Evolutionary conservation across 1,284 basidiomycete genomes (phyloP).

Genomic region (Lignosus rhinocerotis): DNA sequence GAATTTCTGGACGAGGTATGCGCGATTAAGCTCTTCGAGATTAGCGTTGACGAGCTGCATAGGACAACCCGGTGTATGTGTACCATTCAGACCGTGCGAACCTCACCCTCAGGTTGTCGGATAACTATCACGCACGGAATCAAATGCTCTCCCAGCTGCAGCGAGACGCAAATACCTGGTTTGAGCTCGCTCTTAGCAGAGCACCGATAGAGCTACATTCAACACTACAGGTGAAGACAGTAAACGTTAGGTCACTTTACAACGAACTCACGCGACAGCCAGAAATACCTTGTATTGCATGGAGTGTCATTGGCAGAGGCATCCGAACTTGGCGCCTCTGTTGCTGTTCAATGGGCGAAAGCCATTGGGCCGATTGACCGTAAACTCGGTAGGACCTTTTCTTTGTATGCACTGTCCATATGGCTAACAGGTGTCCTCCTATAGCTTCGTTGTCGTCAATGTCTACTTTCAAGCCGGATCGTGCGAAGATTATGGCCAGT

Average conservation of each 20-base stretch:
- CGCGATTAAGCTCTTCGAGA: not conserved
- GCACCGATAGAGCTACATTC: constrained; percentile 94
- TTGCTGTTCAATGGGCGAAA: constrained; percentile 85
- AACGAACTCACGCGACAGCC: not conserved
- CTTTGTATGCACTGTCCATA: not conserved
- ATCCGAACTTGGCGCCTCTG: constrained; percentile 86
- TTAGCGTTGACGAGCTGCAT: not conserved
- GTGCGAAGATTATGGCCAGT: constrained; percentile 73
- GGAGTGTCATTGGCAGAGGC: constrained; percentile 66
- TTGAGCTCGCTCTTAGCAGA: constrained; percentile 81
- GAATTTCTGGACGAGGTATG: constrained; percentile 89
- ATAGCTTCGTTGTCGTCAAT: constrained; percentile 62
- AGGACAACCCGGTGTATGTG: constrained; percentile 89
- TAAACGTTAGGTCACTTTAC: not conserved
- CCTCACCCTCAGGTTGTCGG: constrained; percentile 81
- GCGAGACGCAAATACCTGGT: constrained; percentile 78
- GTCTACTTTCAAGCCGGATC: constrained; percentile 68
- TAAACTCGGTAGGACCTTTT: constrained; percentile 60
- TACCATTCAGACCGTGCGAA: constrained; percentile 79
- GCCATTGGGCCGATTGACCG: constrained; percentile 78
- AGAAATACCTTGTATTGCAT: constrained; percentile 86
- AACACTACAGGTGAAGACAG: constrained; percentile 72
- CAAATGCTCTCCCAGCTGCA: constrained; percentile 81
- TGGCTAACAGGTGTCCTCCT: not conserved
- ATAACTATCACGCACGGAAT: constrained; percentile 86